Conservation (phyloP, 2,329 filamentous ascomycete species). For the Rosellinia necatrix region DNA sequence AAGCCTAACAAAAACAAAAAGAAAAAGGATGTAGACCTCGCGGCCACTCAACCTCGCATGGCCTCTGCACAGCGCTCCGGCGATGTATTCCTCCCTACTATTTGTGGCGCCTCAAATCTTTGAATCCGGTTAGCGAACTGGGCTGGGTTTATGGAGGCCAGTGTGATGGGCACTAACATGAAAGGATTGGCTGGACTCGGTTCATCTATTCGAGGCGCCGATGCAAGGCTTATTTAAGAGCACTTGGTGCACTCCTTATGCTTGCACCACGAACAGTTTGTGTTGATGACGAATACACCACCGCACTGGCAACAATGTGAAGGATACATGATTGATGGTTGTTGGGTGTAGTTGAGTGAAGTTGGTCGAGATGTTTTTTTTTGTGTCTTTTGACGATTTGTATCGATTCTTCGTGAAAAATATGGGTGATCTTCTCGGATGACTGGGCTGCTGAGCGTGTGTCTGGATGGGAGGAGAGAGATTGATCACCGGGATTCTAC, state of each 20-base stretch:
- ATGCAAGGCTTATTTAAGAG: slow-evolving; percentile 21
- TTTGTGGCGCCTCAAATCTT: background rate
- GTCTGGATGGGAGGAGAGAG: background rate
- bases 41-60: background rate
- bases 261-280: slow-evolving; percentile 39
- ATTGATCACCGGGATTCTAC: background rate
- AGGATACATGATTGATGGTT: slow-evolving; percentile 32
- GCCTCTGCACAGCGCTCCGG: background rate
- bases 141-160: background rate
- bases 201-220: background rate
- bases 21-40: background rate
- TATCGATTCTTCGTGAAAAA: background rate
- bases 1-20: background rate
- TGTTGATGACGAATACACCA: slow-evolving; percentile 40
- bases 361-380: background rate
- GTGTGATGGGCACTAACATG: background rate
- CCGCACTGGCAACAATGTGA: slow-evolving; percentile 41
- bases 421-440: background rate
- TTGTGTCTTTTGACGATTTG: background rate
- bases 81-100: background rate
- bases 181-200: background rate
- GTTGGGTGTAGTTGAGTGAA: background rate
- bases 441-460: background rate
- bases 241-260: slow-evolving; percentile 39
- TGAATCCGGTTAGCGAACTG: background rate